Evolutionary conservation across 495 filamentous ascomycete species (phyloP), one percentile per base, ranked within the genome.

Genomic region (Penicillium fimorum): DNA sequence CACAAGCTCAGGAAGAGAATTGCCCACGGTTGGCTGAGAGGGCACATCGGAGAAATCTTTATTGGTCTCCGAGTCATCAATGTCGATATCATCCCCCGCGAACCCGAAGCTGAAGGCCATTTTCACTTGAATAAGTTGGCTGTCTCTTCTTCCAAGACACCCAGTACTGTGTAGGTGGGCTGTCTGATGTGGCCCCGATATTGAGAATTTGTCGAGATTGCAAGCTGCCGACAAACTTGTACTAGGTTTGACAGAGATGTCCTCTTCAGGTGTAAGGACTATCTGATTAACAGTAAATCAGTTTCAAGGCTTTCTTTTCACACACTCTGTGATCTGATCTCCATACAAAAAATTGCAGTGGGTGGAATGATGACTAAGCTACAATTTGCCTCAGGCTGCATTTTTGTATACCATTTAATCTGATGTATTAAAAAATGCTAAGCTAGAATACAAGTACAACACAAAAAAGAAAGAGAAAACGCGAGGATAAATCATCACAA

Each of bases 51-150:
- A 45, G 33, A 57, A 20, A 50, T 62, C 56, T 42, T 70, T 67
- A 51, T 68, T 63, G 27, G 61, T 30, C 27, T 76, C 59, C 47
- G 75, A 63, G 10, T 79, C 78, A 52, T 82, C 82, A 17, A 83
- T 77, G 56, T 92, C 89, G 75, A 92, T 92, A 64, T 95, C 91
- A 60, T 95, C 90, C 9, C 87, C 90, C 1, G 81, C 81, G 68
- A 96, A 95, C 32, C 85, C 85, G 62, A 96, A 96, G 57, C 81
- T 88, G 71, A 96, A 94, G 4, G 76, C 56, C 66, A 69, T 69
- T 15, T 43, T 55, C 22, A 32, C 18, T n/a, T 32, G 15, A 25
- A n/a, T 24, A 4, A 30, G 15, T 22, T n/a, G 50, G 2, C 10
- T 38, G 25, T 32, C 38, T 27, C 20, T 30, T 18, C 43, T 29